phyloP scores from a whole-genome alignment of 441 rosid genomes.

The Viola pubescens region DNA sequence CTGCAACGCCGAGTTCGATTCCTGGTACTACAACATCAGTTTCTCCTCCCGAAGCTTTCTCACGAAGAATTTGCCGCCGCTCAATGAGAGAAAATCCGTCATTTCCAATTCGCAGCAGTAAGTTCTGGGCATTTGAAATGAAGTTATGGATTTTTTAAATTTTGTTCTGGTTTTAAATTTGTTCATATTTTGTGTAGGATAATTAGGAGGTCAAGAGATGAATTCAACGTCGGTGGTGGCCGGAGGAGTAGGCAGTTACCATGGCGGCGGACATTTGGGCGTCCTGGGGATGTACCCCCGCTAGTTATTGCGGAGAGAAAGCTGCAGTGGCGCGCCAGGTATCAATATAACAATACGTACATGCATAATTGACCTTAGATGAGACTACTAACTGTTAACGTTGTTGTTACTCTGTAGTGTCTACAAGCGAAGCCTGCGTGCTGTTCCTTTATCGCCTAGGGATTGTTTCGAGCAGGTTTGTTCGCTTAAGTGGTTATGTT shows the following conservation, averaged over 20 bases:
- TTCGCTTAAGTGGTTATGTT: not conserved
- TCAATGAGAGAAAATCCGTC: conserved; percentile 15
- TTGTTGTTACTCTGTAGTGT: conserved; percentile 27
- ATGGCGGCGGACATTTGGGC: conserved; percentile 51
- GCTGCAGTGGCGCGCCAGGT: conserved; percentile 67
- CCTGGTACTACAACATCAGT: conserved; percentile 42
- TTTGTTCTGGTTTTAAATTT: not conserved
- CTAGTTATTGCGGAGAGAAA: conserved; percentile 36
- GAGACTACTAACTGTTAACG: not conserved
- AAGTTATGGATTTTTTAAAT: not conserved
- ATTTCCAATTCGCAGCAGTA: conserved; percentile 29
- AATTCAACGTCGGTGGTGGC: conserved; percentile 6
- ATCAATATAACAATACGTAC: not conserved
- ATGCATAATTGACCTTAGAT: not conserved
- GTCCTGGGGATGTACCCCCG: conserved; percentile 35
- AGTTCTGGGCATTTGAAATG: not conserved
- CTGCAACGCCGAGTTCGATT: conserved; percentile 49
- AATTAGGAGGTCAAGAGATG: conserved; percentile 23
- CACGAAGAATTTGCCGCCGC: conserved; percentile 31
- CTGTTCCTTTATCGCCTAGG: conserved; percentile 34
- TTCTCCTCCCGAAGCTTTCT: conserved; percentile 28
- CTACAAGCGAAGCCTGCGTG: conserved; percentile 38
- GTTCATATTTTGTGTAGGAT: conserved; percentile 8
- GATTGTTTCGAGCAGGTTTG: conserved; percentile 31
- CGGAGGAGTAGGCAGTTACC: conserved; percentile 39